These are phyloP conservation scores for Geum urbanum DNA, from an alignment of 306 rosid genomes.

Conservation along the genomic window DNA sequence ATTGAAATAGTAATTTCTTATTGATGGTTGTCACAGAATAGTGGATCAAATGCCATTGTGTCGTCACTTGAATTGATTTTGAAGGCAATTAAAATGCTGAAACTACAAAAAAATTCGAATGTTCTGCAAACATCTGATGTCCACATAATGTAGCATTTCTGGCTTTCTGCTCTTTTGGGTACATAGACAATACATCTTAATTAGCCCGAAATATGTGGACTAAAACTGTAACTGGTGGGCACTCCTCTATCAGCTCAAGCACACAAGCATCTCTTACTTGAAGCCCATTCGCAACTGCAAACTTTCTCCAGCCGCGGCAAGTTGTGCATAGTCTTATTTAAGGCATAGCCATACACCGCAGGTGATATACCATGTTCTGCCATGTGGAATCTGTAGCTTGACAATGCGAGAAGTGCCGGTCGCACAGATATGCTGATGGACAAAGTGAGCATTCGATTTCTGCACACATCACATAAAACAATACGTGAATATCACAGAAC, in stretches of 20 bases:
- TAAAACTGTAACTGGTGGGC: neutral
- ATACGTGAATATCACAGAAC: neutral
- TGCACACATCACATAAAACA: neutral
- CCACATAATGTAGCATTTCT: too few species aligned
- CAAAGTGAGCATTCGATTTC: neutral
- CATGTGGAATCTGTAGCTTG: neutral
- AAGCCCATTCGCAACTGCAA: neutral
- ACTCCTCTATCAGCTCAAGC: neutral
- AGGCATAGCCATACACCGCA: neutral
- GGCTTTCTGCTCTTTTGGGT: too few species aligned
- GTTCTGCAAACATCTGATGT: neutral
- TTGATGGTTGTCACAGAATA: neutral
- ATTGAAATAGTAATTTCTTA: constrained; percentile 34
- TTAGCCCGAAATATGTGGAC: neutral
- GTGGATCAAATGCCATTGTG: constrained; percentile 1
- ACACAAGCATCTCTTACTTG: neutral
- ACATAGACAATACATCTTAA: neutral
- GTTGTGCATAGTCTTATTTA: neutral
- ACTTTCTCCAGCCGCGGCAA: neutral
- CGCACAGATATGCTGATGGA: neutral
- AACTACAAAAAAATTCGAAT: neutral
- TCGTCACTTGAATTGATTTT: neutral
- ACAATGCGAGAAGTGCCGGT: neutral
- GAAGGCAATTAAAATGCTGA: neutral
- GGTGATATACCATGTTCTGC: neutral